phyloP scores from a whole-genome alignment of 2,329 filamentous ascomycete species.

The Alternaria ethzedia region DNA sequence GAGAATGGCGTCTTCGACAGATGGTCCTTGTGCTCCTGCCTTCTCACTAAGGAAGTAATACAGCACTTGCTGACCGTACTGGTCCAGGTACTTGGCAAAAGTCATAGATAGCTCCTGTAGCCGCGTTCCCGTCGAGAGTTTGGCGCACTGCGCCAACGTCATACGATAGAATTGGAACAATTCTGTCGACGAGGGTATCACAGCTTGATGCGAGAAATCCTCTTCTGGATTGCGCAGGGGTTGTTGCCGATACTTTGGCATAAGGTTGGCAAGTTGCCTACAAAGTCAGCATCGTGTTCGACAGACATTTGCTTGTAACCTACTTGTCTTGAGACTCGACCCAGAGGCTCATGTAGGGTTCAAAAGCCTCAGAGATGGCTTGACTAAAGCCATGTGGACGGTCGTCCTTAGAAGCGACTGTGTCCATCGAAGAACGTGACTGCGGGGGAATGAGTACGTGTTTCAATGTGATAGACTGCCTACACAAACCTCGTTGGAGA shows the following conservation, averaged over 20 bases:
- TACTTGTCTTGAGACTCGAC: constrained; percentile 90
- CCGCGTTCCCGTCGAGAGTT: constrained; percentile 88
- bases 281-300: constrained; percentile 13
- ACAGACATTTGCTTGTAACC: constrained; percentile 9
- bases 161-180: constrained; percentile 97
- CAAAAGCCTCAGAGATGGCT: constrained; percentile 93
- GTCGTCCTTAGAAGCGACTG: constrained; percentile 79
- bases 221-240: constrained; percentile 82
- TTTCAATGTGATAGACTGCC: neutral
- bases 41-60: constrained; percentile 72
- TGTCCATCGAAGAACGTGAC: constrained; percentile 84
- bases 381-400: constrained; percentile 81
- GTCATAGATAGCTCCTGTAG: constrained; percentile 84
- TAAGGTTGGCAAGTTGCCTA: constrained; percentile 75
- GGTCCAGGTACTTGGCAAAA: constrained; percentile 90
- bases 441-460: constrained; percentile 44
- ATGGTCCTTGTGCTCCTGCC: constrained; percentile 60
- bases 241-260: constrained; percentile 86
- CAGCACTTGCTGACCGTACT: constrained; percentile 92
- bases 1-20: constrained; percentile 78
- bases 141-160: constrained; percentile 91
- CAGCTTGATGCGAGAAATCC: constrained; percentile 87
- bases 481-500: constrained; percentile 63
- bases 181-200: constrained; percentile 93
- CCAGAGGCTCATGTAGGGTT: constrained; percentile 96